Base-by-base conservation (phyloP, 345 rosid species). In the Mangifera indica region DNA sequence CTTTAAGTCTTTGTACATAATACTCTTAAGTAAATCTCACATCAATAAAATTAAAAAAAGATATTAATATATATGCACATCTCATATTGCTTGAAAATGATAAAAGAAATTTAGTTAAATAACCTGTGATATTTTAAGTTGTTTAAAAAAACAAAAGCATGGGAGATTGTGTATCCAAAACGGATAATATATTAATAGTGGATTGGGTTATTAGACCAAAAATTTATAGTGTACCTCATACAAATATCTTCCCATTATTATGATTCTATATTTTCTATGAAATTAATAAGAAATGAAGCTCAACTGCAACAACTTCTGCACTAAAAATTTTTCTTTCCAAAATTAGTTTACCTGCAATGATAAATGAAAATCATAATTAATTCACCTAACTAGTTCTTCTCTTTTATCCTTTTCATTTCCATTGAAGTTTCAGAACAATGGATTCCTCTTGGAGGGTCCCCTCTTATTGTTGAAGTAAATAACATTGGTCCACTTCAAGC, bases 401-500 rank as follows among this genome's bases (percentile, higher is more conserved):
- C 29, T n/a, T n/a, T 22, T 34, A 53, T 34, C 26, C 29, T 22
- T 17, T 13, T 14, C n/a, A 53, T 40, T 7, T 48, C 76, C 42
- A 12, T 32, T 64, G 59, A 66, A 76, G 52, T 60, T 73, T 77
- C 76, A 66, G 55, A 51, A 70, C 63, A 51, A 53, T 24, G 61
- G 73, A 61, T 70, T 18, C 61, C 69, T 22, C 54, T 2, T 25
- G 12, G 68, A 37, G 72, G 83, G 83, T 21, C 61, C 79, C 49
- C 58, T 44, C 45, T 59, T 48, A 60, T 66, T 70, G 48, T 56
- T 69, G 68, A 44, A 70, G 74, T 70, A 75, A 69, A 9, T 37
- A 6, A 37, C 4, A 51, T 17, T 46, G 82, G 56, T 74, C 84
- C 77, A 69, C 68, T 10, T n/a, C 69, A 62, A 72, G 72, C 75